Evolutionary conservation across 768 basidiomycete species (phyloP).

Genomic region (Grammothele lineata): DNA sequence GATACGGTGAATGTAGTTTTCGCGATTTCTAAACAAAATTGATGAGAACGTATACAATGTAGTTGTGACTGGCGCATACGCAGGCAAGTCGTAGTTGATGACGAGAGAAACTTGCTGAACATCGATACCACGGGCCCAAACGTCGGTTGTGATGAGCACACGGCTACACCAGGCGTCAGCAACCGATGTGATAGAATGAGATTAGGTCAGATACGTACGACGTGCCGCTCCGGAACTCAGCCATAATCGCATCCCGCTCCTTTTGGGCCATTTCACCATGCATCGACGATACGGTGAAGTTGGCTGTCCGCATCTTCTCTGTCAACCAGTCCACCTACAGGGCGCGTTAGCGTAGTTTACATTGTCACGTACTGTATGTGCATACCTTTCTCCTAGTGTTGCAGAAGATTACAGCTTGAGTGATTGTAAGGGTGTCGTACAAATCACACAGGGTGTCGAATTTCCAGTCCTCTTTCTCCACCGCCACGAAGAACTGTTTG

Average conservation of each 20-base stretch:
- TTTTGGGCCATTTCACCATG: slow-evolving; percentile 96
- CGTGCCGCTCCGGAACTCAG: slow-evolving; percentile 90
- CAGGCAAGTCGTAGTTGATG: slow-evolving; percentile 94
- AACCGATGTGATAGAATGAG: slow-evolving; percentile 14
- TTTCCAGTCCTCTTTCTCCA: slow-evolving; percentile 99
- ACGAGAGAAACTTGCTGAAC: slow-evolving; percentile 97
- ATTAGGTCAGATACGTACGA: slow-evolving; percentile 78
- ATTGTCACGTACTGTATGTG: not conserved
- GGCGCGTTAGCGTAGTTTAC: not conserved
- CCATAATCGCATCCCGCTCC: slow-evolving; percentile 95
- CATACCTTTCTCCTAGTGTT: slow-evolving; percentile 93
- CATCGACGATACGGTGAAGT: slow-evolving; percentile 96
- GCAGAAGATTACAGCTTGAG: slow-evolving; percentile 99
- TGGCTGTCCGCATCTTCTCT: slow-evolving; percentile 98
- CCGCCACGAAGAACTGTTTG: slow-evolving; percentile 96
- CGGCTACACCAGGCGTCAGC: slow-evolving; percentile 44
- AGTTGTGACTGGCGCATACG: slow-evolving; percentile 47
- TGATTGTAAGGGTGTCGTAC: slow-evolving; percentile 98
- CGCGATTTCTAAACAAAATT: slow-evolving; percentile 65
- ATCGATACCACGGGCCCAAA: slow-evolving; percentile 98
- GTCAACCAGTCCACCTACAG: slow-evolving; percentile 93
- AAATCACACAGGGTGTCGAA: slow-evolving; percentile 96
- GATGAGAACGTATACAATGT: not conserved
- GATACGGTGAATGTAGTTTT: slow-evolving; percentile 99
- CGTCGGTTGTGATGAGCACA: slow-evolving; percentile 93